Percentiles rank a stretch among this genome's conserved stretches.
Evolutionary conservation across 2,329 filamentous ascomycete species (phyloP).

Genomic region (Cercospora sp.): DNA sequence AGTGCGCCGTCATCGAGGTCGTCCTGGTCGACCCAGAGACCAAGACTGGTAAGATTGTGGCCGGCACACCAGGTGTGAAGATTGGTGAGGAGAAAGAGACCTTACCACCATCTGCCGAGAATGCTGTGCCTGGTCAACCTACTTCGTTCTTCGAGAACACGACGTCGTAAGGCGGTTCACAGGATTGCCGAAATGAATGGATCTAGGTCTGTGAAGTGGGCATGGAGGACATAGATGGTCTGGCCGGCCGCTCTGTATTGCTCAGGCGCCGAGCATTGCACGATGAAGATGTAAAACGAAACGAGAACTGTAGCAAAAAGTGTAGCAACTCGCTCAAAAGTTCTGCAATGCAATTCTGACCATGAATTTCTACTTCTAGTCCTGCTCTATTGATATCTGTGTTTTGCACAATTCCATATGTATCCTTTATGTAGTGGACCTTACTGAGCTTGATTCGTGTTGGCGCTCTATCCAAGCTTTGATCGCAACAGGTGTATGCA

Average conservation of each 20-base stretch:
- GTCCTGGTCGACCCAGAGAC: conserved; percentile 69
- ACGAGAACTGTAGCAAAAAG: neutral
- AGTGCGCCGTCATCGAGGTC: conserved; percentile 69
- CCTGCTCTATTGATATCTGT: neutral
- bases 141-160: conserved; percentile 82
- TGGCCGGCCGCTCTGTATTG: neutral
- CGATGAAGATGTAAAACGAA: neutral
- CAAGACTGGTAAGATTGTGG: conserved; percentile 61
- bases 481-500: neutral
- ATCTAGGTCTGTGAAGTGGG: neutral
- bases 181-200: neutral
- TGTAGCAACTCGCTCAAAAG: neutral
- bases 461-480: neutral
- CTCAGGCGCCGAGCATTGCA: neutral
- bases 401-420: neutral
- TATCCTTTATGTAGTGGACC: neutral
- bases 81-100: conserved; percentile 60
- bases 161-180: neutral
- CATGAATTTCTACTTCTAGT: neutral
- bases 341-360: neutral
- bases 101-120: conserved; percentile 63
- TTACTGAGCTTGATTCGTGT: neutral
- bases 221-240: neutral
- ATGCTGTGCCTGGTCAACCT: conserved; percentile 77
- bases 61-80: conserved; percentile 51